Base-by-base conservation (phyloP, 352 stramenopile species). In the Pythium guiyangense region DNA sequence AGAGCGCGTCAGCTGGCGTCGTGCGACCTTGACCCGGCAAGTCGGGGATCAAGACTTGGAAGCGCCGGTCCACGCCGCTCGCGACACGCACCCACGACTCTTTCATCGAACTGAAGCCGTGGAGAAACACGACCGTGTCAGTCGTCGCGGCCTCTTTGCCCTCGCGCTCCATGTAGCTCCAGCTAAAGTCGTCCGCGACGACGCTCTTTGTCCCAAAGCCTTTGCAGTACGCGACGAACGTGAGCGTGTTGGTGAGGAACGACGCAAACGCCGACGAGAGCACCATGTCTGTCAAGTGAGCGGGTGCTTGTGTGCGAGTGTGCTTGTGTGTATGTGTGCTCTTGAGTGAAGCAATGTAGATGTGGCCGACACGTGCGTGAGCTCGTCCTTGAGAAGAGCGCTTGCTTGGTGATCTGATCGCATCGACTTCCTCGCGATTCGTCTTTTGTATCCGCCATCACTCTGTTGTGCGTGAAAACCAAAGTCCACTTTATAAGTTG, bases 61-160 rank as follows among this genome's bases (percentile, higher is more conserved):
- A 86, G 18, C 71, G 65, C 17, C 70, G 74, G 65, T 86, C 75
- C 6, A 88, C 59, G 27, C 67, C 67, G 11, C 68, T 63, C 18
- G 78, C 76, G 25, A 86, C 67, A 14, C 71, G 70, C 48, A 81
- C 57, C 78, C 77, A 87, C 34, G 76, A 86, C 57, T 88, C 77
- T 47, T 92, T 92, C 35, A 75, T 58, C 26, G 76, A 85, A 52
- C 73, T 83, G 61, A 92, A 92, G 56, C 82, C 82, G 39, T 89
- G 79, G 44, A 92, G 63, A 40, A 88, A 84, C 11, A 90, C 69
- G 1, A 92, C 74, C 0, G 77, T 57, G 54, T 85, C 77, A 15
- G 70, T 72, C 34, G 67, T 57, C 18, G 73, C 62, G 10, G 76
- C 56, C 45, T 67, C 63, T 37, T 76, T 70, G 27, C 62, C 74